Conservation (phyloP, 345 rosid genomes). For the Brassica carinata region DNA sequence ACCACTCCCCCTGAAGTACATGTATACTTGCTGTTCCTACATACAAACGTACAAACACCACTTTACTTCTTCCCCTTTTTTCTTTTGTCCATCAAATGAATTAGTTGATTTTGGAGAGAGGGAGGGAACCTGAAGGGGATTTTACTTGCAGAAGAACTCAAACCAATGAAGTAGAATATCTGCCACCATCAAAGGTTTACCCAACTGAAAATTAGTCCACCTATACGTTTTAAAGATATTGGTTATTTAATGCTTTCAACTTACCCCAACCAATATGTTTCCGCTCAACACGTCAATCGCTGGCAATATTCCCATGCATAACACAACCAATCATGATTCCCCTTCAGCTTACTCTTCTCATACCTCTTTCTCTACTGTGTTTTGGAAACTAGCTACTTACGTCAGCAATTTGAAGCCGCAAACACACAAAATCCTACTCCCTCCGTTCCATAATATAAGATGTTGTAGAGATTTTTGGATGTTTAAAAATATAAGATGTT, state of each 20-base stretch:
- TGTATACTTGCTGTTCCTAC: constrained; percentile 83
- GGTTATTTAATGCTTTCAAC: constrained; percentile 29
- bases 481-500: too few relatives aligned
- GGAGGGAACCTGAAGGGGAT: constrained; percentile 54
- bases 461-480: too few relatives aligned
- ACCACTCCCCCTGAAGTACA: constrained; percentile 91
- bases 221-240: background rate
- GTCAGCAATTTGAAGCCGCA: constrained; percentile 94
- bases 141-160: constrained; percentile 50
- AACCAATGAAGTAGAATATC: constrained; percentile 86
- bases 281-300: constrained; percentile 65
- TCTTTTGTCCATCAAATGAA: background rate
- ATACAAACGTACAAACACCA: background rate
- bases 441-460: too few relatives aligned
- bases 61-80: too few relatives aligned
- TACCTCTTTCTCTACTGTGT: background rate
- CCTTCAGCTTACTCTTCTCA: background rate
- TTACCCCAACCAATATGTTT: constrained; percentile 77
- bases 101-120: background rate
- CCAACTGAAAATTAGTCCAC: background rate
- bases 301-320: constrained; percentile 85
- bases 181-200: constrained; percentile 43
- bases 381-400: constrained; percentile 51
- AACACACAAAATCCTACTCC: constrained; percentile 66
- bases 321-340: constrained; percentile 20